These are phyloP conservation scores for Diplodia mutila DNA, from an alignment of 2,329 filamentous ascomycete species.

Conservation along the genomic window DNA sequence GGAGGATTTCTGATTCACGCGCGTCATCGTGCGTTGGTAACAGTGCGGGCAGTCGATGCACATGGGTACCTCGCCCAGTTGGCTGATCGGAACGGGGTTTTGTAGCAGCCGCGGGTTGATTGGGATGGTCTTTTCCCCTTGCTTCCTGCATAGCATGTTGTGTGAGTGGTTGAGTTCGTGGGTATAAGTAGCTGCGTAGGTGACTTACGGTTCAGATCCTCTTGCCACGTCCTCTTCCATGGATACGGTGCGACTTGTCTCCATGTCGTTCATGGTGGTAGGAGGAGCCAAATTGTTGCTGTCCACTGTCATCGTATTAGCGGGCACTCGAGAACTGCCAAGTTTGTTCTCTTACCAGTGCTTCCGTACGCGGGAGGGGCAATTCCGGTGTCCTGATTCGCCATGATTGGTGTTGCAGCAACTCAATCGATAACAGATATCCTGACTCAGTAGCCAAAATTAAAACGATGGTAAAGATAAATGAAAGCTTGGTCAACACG, in stretches of 20 bases:
- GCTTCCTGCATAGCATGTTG: neutral
- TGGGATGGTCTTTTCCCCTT: neutral
- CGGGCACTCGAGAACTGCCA: neutral
- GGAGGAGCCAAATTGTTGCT: neutral
- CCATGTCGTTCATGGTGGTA: neutral
- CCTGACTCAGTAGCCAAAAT: neutral
- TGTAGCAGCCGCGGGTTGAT: neutral
- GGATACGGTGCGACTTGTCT: neutral
- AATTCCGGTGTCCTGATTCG: neutral
- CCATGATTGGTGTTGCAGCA: neutral
- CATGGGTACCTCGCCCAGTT: neutral
- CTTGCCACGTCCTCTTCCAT: neutral
- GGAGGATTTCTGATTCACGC: neutral
- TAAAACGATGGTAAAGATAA: neutral
- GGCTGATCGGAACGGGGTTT: neutral
- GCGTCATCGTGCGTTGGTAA: neutral
- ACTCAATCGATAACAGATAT: neutral
- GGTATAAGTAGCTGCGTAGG: too few relatives aligned
- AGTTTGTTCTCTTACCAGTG: neutral
- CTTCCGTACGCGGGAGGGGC: neutral
- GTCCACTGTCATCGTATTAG: neutral
- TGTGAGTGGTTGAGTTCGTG: neutral
- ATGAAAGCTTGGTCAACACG: neutral
- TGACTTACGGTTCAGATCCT: neutral
- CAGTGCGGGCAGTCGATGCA: conserved; percentile 5